phyloP scores from a whole-genome alignment of 1,139 yeast species.

The Debaryomycetaceae sp. region DNA sequence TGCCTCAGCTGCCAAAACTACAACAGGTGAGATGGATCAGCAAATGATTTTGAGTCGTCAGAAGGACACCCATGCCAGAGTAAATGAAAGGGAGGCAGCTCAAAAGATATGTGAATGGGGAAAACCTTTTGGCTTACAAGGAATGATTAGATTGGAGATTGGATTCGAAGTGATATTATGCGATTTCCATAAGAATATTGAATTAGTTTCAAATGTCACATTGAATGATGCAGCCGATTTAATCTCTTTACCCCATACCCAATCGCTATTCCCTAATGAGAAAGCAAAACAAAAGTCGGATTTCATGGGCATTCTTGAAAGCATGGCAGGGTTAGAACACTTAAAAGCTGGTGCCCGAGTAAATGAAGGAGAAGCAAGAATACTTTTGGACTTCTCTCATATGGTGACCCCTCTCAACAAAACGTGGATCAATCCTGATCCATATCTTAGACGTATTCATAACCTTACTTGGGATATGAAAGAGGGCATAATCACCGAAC shows the following conservation, averaged over 20 bases:
- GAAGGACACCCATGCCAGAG: conserved; percentile 18
- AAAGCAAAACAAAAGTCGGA: conserved; percentile 17
- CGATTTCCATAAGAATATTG: conserved; percentile 37
- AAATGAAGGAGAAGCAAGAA: conserved; percentile 43
- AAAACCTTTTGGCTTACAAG: conserved; percentile 44
- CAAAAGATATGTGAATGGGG: conserved; percentile 48
- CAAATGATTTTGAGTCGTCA: conserved; percentile 38
- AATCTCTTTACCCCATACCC: conserved; percentile 30
- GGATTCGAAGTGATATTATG: conserved; percentile 57
- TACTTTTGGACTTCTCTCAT: conserved; percentile 46
- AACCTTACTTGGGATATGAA: conserved; percentile 30
- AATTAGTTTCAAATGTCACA: conserved; percentile 40
- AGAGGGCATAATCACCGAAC: conserved; percentile 26
- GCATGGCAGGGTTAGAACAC: conserved; percentile 39
- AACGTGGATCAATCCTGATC: conserved; percentile 42
- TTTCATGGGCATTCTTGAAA: conserved; percentile 17
- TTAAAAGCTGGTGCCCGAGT: conserved; percentile 37
- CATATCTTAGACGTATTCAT: conserved; percentile 43
- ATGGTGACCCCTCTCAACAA: conserved; percentile 48
- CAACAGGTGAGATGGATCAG: conserved; percentile 58
- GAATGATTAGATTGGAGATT: conserved; percentile 49
- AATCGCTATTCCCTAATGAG: conserved; percentile 3
- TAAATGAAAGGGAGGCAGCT: conserved; percentile 41
- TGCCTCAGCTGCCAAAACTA: conserved; percentile 54
- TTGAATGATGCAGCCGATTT: conserved; percentile 30